phyloP scores from a whole-genome alignment of 2,329 filamentous ascomycete genomes.

The Bipolaris victoriae region DNA sequence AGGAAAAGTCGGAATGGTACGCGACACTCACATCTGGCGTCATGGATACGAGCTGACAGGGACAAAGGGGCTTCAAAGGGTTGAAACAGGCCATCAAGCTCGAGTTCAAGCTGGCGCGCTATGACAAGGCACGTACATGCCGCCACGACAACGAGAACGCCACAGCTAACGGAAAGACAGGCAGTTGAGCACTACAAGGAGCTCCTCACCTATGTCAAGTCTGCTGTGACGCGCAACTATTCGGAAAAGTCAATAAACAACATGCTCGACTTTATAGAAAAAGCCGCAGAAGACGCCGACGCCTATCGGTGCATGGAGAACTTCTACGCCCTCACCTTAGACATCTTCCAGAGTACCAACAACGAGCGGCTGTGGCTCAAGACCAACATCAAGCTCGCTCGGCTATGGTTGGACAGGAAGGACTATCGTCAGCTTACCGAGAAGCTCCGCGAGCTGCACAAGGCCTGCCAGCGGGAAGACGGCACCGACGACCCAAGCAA shows the following conservation, averaged over 20 bases:
- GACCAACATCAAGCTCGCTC: conserved; percentile 95
- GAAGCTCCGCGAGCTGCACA: conserved; percentile 88
- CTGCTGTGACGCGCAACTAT: conserved; percentile 95
- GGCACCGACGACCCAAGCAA: conserved; percentile 91
- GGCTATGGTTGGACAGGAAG: conserved; percentile 88
- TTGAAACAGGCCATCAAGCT: conserved; percentile 98
- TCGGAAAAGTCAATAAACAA: conserved; percentile 99
- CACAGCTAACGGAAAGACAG: conserved; percentile 55
- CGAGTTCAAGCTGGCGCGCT: conserved; percentile 90
- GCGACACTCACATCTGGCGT: neutral
- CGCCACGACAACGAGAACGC: neutral
- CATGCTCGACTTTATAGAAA: conserved; percentile 97
- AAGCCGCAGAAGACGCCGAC: conserved; percentile 74
- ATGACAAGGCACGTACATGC: conserved; percentile 69
- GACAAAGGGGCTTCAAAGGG: conserved; percentile 82
- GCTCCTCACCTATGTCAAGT: conserved; percentile 96
- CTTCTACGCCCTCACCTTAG: conserved; percentile 91
- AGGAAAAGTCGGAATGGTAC: conserved; percentile 92
- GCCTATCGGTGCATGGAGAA: conserved; percentile 86
- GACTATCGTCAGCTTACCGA: conserved; percentile 80
- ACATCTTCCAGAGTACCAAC: conserved; percentile 96
- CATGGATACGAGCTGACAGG: conserved; percentile 23
- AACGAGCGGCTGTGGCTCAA: conserved; percentile 97
- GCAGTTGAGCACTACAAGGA: conserved; percentile 91
- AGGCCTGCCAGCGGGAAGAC: conserved; percentile 84